Conservation (phyloP, 2,329 filamentous ascomycete genomes). For the Alternaria rosae region DNA sequence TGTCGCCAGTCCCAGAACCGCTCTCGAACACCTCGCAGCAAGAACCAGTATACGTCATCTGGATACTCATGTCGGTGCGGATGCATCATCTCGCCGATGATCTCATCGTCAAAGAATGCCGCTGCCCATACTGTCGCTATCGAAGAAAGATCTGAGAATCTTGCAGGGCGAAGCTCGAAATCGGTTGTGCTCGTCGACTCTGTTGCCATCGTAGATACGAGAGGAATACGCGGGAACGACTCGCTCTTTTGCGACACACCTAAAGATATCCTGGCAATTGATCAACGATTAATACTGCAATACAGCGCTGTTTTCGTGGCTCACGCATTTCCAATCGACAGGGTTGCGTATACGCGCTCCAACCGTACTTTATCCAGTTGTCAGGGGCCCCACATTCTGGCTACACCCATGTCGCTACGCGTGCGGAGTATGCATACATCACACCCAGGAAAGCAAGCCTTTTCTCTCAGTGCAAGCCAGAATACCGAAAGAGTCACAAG, state of each 20-base stretch:
- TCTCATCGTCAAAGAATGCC: constrained; percentile 44
- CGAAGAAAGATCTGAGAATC: constrained; percentile 21
- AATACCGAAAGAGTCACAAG: neutral
- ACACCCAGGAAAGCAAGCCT: neutral
- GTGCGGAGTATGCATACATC: neutral
- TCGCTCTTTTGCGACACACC: neutral
- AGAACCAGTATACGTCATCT: constrained; percentile 40
- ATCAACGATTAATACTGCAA: neutral
- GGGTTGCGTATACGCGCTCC: too few relatives aligned
- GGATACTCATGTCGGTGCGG: constrained; percentile 37
- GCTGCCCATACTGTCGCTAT: constrained; percentile 35
- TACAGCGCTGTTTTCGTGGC: neutral
- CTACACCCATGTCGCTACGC: neutral
- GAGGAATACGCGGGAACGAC: too few relatives aligned
- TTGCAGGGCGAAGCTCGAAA: constrained; percentile 20
- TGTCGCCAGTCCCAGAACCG: constrained; percentile 42
- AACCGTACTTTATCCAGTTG: neutral
- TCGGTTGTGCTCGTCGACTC: neutral
- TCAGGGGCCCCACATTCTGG: neutral
- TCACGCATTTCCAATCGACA: neutral
- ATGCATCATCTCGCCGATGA: constrained; percentile 45
- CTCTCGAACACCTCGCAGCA: constrained; percentile 34
- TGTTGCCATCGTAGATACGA: neutral
- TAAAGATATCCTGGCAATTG: neutral
- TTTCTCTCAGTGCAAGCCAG: neutral